Conservation (phyloP, 2,329 filamentous ascomycete species). For the Sporothrix variecibatus region DNA sequence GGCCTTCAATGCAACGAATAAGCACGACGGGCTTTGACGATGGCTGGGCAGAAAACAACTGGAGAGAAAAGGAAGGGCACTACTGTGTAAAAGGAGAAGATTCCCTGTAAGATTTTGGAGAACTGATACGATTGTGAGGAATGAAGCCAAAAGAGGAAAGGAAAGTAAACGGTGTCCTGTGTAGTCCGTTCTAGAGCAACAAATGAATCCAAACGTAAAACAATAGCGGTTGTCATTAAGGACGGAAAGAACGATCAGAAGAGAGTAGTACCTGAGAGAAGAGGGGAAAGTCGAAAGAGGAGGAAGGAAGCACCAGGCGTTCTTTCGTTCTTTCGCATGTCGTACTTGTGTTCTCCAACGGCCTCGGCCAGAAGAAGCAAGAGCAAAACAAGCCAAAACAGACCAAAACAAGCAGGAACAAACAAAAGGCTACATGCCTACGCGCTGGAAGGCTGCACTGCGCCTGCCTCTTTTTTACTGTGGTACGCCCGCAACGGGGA, state of each 20-base stretch:
- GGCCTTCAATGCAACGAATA: background rate
- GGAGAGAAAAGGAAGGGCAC: background rate
- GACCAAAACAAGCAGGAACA: background rate
- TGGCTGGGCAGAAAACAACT: background rate
- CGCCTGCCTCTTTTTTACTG: background rate
- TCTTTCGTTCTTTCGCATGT: background rate
- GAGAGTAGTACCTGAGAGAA: background rate
- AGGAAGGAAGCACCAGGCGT: background rate
- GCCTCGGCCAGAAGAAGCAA: background rate
- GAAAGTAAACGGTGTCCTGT: background rate
- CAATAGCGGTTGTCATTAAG: background rate
- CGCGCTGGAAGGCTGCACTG: background rate
- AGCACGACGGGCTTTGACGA: background rate
- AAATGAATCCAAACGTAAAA: background rate
- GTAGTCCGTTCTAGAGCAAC: background rate
- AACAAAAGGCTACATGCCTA: background rate
- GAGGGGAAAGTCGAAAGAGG: background rate
- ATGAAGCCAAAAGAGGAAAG: background rate
- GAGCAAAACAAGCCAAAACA: background rate
- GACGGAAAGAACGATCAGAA: background rate
- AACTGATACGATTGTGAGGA: background rate
- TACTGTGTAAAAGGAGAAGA: background rate
- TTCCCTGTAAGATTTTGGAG: background rate
- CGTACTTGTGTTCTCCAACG: background rate
- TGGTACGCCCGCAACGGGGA: constrained; percentile 3